phyloP scores from a whole-genome alignment of 495 filamentous ascomycete species.

The Penicillium bialowiezense region DNA sequence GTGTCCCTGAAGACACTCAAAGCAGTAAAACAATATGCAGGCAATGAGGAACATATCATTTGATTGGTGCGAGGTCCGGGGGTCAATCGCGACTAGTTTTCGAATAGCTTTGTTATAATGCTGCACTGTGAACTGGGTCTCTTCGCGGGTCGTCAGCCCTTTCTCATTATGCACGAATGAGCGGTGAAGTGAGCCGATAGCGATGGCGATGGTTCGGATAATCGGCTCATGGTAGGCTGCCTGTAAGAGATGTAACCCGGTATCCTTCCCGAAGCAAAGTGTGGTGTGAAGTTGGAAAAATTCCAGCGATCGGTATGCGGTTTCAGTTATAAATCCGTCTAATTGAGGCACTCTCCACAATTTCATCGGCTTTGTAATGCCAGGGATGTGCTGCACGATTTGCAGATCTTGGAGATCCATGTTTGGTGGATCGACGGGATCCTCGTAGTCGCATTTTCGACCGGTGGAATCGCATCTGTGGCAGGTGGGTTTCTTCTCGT shows the following conservation, averaged over 20 bases:
- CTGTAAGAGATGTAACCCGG: slow-evolving; percentile 49
- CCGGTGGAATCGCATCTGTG: slow-evolving; percentile 50
- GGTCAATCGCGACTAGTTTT: slow-evolving; percentile 9
- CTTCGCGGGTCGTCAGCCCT: background rate
- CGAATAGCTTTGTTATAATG: slow-evolving; percentile 57
- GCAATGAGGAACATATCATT: slow-evolving; percentile 46
- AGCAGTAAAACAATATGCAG: slow-evolving; percentile 55
- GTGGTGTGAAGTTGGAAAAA: slow-evolving; percentile 59
- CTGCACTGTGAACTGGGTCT: slow-evolving; percentile 37
- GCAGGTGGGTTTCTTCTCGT: slow-evolving; percentile 57
- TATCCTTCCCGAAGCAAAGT: slow-evolving; percentile 54
- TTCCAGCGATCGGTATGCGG: slow-evolving; percentile 55
- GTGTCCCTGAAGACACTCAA: slow-evolving; percentile 53
- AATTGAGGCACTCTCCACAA: slow-evolving; percentile 12
- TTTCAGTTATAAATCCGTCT: slow-evolving; percentile 3
- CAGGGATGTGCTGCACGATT: slow-evolving; percentile 17
- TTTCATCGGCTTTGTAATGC: slow-evolving; percentile 9
- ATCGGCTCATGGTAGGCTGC: slow-evolving; percentile 57
- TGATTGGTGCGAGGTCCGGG: background rate
- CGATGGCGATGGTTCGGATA: slow-evolving; percentile 59
- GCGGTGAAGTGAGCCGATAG: slow-evolving; percentile 61
- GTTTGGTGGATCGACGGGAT: background rate
- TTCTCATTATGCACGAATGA: slow-evolving; percentile 41
- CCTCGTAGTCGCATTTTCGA: slow-evolving; percentile 39
- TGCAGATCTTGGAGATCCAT: background rate